Conservation (phyloP, 345 rosid genomes). For the Psidium friedrichsthalianum region DNA sequence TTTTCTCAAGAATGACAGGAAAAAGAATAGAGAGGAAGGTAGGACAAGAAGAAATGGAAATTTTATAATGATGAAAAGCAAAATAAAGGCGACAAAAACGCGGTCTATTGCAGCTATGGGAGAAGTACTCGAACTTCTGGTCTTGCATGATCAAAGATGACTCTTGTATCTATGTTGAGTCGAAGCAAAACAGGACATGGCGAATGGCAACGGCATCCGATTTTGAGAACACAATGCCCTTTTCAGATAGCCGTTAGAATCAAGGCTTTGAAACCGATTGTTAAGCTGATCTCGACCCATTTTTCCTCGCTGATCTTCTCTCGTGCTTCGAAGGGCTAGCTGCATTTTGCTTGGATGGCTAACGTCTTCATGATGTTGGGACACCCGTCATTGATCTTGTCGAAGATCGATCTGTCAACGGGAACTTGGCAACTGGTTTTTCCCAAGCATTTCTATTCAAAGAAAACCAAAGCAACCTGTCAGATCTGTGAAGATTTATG, state of each 20-base stretch:
- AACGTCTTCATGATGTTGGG: slow-evolving; percentile 15
- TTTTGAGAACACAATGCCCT: background rate
- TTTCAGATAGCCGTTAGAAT: background rate
- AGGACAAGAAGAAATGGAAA: background rate
- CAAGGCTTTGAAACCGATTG: background rate
- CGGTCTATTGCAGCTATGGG: background rate
- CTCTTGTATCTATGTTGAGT: background rate
- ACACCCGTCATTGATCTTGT: slow-evolving; percentile 11
- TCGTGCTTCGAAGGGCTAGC: background rate
- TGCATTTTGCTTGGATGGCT: slow-evolving; percentile 18
- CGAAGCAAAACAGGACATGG: background rate
- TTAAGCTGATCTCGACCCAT: background rate
- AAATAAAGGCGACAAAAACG: background rate
- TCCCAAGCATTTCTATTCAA: slow-evolving; percentile 20
- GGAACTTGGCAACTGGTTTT: slow-evolving; percentile 19
- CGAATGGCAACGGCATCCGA: background rate
- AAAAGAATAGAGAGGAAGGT: background rate
- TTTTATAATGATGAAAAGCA: background rate
- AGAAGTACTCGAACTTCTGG: background rate
- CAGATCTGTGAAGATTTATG: background rate
- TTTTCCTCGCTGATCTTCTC: background rate
- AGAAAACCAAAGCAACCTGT: background rate
- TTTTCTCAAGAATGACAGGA: background rate
- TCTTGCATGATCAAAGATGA: background rate
- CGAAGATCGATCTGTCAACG: slow-evolving; percentile 5